These are phyloP conservation scores for Pseudocercospora fijiensis DNA, from an alignment of 2,329 filamentous ascomycete species.

Conservation along the genomic window DNA sequence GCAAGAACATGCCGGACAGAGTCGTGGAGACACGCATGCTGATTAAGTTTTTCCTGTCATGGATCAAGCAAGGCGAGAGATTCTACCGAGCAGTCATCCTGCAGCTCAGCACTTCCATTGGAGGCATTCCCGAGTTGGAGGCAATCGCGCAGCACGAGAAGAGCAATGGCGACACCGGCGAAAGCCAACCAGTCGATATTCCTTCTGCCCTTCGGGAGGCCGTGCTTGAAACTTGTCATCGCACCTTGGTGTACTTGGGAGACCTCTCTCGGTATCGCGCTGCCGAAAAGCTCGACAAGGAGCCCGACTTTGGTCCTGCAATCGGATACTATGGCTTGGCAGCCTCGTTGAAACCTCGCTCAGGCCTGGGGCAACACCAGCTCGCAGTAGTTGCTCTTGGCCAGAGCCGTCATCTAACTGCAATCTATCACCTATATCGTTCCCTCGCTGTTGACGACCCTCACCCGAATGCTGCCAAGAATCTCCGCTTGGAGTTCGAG, in stretches of 20 bases:
- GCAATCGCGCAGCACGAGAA: conserved; percentile 50
- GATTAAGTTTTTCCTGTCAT: conserved; percentile 76
- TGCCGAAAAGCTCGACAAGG: conserved; percentile 68
- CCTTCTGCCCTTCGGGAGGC: conserved; percentile 53
- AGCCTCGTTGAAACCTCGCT: conserved; percentile 71
- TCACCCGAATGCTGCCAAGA: conserved; percentile 70
- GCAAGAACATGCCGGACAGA: conserved; percentile 53
- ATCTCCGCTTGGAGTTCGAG: conserved; percentile 77
- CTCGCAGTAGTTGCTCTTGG: conserved; percentile 81
- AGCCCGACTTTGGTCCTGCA: conserved; percentile 74
- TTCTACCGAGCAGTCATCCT: conserved; percentile 88
- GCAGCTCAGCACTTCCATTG: conserved; percentile 63
- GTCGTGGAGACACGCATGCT: conserved; percentile 70
- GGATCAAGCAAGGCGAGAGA: conserved; percentile 81
- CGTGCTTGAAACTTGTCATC: conserved; percentile 74
- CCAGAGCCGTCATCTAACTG: conserved; percentile 75
- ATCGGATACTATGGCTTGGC: conserved; percentile 84
- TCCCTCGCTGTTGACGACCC: conserved; percentile 72
- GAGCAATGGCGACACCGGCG: conserved; percentile 24
- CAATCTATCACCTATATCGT: conserved; percentile 87
- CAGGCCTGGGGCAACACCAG: conserved; percentile 84
- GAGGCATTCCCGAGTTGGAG: conserved; percentile 58
- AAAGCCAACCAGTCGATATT: conserved; percentile 27
- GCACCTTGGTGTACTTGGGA: conserved; percentile 80
- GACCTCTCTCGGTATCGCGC: conserved; percentile 86